Base-by-base conservation (phyloP, 1,139 yeast species). In the Scheffersomyces illinoinensis region DNA sequence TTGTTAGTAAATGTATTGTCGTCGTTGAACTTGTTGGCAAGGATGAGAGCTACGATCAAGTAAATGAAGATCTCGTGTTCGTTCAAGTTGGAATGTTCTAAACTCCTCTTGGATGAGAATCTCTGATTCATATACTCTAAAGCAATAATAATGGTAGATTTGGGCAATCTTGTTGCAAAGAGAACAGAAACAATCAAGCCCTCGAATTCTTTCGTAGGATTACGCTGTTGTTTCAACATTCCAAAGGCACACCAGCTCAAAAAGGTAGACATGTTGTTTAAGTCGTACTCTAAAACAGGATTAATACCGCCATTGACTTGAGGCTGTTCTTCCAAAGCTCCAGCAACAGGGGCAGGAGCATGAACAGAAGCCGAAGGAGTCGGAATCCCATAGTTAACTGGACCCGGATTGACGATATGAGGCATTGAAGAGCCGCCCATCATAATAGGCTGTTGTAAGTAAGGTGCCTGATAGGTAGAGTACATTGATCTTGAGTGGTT, bases 1-100 rank as follows among this genome's bases (percentile, higher is more conserved):
- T 88, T 88, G 76, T 93, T 95, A 61, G 97, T 93, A 70, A 95
- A 95, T 26, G 98, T 95, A 76, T 93, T 93, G 77, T 95, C 99
- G 74, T 95, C 98, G 71, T 93, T 93, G 73, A 93, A 91, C 76
- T 95, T 95, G 78, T 95, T 95, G 53, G 98, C 97, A 63, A 95
- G 80, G 50, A 95, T 85, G 54, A 95, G 81, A 1, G 96, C 84
- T 43, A 90, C 83, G 54, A 90, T 87, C 58, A 92, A 78, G 68
- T 85, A 82, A 63, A 85, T 82, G 67, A 89, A 91, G 58, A 89
- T 83, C 33, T 81, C 83, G 50, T 70, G 71, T 59, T 79, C 83
- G 12, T 66, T 56, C 58, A 79, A 60, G 70, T 74, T 65, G 71
- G 82, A 60, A 53, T 47, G 52, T 47, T 65, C 57, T 53, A 62